A percentile compares a stretch with the other conserved stretches of the same genome.
phyloP scores from a whole-genome alignment of 495 filamentous ascomycete species.

The Trichoderma reesei region DNA sequence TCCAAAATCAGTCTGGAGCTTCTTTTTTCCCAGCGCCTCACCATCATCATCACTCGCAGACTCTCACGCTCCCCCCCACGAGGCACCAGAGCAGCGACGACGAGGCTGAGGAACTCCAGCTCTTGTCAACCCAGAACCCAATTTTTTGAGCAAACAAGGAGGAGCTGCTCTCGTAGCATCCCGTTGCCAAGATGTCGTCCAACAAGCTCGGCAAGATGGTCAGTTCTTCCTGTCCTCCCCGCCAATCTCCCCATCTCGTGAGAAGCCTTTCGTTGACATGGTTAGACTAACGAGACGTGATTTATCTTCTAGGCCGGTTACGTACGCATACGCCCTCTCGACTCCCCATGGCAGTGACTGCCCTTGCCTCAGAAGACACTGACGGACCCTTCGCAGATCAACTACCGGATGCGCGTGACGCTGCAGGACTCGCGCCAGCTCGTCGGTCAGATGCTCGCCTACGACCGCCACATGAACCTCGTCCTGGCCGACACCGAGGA shows the following conservation, averaged over 20 bases:
- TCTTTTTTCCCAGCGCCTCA: not conserved
- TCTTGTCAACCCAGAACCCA: constrained; percentile 20
- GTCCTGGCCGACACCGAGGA: constrained; percentile 98
- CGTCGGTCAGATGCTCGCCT: constrained; percentile 93
- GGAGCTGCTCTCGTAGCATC: constrained; percentile 57
- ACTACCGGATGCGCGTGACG: constrained; percentile 96
- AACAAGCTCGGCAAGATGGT: constrained; percentile 99
- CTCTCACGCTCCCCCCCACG: not conserved
- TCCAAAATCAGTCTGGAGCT: not conserved
- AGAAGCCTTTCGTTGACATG: constrained; percentile 48
- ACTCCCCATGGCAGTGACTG: constrained; percentile 5
- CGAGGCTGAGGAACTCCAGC: constrained; percentile 14
- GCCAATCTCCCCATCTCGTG: constrained; percentile 17
- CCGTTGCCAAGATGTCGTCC: constrained; percentile 58
- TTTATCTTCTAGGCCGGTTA: constrained; percentile 68
- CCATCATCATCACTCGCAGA: not conserved
- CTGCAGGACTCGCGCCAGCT: constrained; percentile 94
- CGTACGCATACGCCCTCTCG: constrained; percentile 51
- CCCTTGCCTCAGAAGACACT: constrained; percentile 20
- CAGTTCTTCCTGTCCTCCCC: constrained; percentile 37
- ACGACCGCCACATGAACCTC: constrained; percentile 99
- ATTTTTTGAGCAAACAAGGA: constrained; percentile 43
- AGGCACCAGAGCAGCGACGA: constrained; percentile 5
- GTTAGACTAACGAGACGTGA: constrained; percentile 52
- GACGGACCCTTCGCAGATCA: constrained; percentile 57